Conservation (phyloP, 306 rosid genomes). For the Clitoria ternatea region DNA sequence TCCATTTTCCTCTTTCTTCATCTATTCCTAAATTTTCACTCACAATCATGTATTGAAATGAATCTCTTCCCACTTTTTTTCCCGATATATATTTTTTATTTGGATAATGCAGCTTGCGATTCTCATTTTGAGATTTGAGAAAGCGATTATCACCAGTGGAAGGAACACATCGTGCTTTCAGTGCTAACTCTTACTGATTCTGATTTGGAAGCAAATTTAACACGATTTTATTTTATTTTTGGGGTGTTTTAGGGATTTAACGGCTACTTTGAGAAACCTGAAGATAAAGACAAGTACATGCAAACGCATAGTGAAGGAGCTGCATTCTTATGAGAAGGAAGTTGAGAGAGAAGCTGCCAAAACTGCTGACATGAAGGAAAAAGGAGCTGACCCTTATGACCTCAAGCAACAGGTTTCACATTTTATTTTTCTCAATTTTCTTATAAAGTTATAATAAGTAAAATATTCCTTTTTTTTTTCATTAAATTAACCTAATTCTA, state of each 20-base stretch:
- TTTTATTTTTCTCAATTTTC: neutral
- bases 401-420: slow-evolving; percentile 73
- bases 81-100: neutral
- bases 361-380: slow-evolving; percentile 81
- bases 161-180: neutral
- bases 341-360: slow-evolving; percentile 85
- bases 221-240: neutral
- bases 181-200: neutral
- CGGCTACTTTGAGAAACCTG: slow-evolving; percentile 61
- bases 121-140: neutral
- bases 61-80: neutral
- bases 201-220: neutral
- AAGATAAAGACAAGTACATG: slow-evolving; percentile 82
- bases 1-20: neutral
- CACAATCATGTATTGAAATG: neutral
- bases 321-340: slow-evolving; percentile 80
- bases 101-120: neutral
- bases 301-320: slow-evolving; percentile 75
- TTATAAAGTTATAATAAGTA: neutral
- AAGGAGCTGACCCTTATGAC: slow-evolving; percentile 80
- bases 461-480: neutral
- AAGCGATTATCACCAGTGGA: neutral
- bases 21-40: neutral
- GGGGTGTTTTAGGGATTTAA: slow-evolving; percentile 33
- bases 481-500: neutral